Percentiles rank a stretch among this genome's conserved stretches.
These are phyloP conservation scores for Xerocomus brunneocitrinus DNA, from an alignment of 768 basidiomycete genomes.

Conservation along the genomic window DNA sequence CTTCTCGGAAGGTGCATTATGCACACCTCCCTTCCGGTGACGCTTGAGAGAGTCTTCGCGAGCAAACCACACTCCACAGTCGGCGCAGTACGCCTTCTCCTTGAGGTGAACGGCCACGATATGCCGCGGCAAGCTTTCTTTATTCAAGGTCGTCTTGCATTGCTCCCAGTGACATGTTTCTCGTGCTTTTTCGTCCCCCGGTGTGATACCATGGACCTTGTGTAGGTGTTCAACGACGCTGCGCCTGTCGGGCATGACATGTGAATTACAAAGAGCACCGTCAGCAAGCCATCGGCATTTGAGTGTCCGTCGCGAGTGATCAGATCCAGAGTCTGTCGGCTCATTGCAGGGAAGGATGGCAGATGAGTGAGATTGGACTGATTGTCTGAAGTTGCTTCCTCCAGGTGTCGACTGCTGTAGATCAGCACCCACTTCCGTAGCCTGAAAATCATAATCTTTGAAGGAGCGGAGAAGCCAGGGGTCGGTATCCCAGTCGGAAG, in stretches of 20 bases:
- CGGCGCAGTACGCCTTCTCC: slow-evolving; percentile 7
- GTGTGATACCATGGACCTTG: slow-evolving; percentile 4
- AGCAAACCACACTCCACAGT: slow-evolving; percentile 22
- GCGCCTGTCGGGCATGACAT: slow-evolving; percentile 9
- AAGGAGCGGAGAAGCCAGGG: not conserved
- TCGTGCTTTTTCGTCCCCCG: slow-evolving; percentile 15
- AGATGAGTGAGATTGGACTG: not conserved
- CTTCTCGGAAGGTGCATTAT: slow-evolving; percentile 1
- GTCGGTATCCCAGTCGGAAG: not conserved
- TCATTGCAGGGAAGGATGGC: not conserved
- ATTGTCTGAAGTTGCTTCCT: not conserved
- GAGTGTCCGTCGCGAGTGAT: not conserved
- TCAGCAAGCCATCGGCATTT: slow-evolving; percentile 14
- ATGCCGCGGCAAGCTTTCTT: slow-evolving; percentile 28
- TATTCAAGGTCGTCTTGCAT: slow-evolving; percentile 21
- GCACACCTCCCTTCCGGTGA: slow-evolving; percentile 16
- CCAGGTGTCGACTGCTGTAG: not conserved
- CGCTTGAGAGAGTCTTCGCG: slow-evolving; percentile 29
- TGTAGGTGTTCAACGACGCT: slow-evolving; percentile 18
- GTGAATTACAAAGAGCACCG: slow-evolving; percentile 1
- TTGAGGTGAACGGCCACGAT: slow-evolving; percentile 24
- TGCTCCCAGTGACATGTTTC: slow-evolving; percentile 17
- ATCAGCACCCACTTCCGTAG: not conserved
- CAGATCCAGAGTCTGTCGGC: not conserved
- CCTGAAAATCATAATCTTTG: not conserved